phyloP scores from a whole-genome alignment of 148 eudicot species.

The Rhododendron henanense region DNA sequence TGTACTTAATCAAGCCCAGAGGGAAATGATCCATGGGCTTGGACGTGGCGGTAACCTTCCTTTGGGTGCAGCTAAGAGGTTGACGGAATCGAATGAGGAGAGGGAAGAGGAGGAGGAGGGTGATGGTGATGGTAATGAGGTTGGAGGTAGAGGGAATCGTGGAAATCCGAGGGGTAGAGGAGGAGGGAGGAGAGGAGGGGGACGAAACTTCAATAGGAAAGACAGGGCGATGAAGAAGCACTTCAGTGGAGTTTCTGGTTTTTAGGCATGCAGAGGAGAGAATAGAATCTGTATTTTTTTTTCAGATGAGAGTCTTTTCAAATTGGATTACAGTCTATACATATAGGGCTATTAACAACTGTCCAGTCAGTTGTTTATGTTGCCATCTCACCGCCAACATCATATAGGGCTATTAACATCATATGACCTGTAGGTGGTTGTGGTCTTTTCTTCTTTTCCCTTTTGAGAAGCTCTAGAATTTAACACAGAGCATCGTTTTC shows the following conservation, averaged over 20 bases:
- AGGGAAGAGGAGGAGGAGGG: constrained; percentile 18
- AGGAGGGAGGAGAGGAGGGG: constrained; percentile 23
- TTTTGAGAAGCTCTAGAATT: not conserved
- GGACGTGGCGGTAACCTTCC: constrained; percentile 89
- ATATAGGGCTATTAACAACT: not conserved
- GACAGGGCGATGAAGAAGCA: constrained; percentile 84
- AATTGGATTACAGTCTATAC: not conserved
- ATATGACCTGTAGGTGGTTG: not conserved
- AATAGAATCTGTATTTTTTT: not conserved
- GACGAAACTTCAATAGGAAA: constrained; percentile 37
- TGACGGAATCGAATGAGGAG: constrained; percentile 36
- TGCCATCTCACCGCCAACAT: not conserved
- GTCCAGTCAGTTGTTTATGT: not conserved
- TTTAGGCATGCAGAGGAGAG: constrained; percentile 13
- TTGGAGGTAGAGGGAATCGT: constrained; percentile 39
- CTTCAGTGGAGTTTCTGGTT: constrained; percentile 54
- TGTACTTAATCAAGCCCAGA: constrained; percentile 57
- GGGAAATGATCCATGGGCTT: constrained; percentile 76
- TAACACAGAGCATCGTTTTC: not conserved
- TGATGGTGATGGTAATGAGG: constrained; percentile 24
- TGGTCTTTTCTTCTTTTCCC: not conserved
- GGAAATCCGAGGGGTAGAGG: constrained; percentile 21
- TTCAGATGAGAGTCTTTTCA: not conserved
- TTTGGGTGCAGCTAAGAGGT: constrained; percentile 54
- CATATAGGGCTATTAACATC: not conserved